Conservation (phyloP, 768 basidiomycete species). For the Chalciporus chontae region DNA sequence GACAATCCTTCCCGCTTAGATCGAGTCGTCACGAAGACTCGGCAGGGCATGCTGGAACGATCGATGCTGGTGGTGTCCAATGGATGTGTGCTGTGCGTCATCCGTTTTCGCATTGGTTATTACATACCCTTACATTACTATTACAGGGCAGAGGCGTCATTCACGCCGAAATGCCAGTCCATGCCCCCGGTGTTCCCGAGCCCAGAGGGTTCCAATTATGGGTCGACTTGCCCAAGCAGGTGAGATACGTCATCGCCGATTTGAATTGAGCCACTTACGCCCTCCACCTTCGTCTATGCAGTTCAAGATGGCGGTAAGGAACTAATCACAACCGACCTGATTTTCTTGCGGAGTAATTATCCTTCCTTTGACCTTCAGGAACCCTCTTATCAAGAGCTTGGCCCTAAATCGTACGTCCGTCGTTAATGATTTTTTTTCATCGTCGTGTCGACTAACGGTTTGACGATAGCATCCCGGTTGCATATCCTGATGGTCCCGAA, state of each 20-base stretch:
- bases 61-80: constrained; percentile 82
- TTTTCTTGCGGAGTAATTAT: background rate
- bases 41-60: constrained; percentile 76
- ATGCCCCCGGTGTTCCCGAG: constrained; percentile 60
- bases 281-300: constrained; percentile 33
- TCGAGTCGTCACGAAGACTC: constrained; percentile 88
- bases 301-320: constrained; percentile 71
- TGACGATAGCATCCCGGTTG: constrained; percentile 58
- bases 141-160: constrained; percentile 65
- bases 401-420: constrained; percentile 49
- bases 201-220: constrained; percentile 87
- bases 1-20: constrained; percentile 30
- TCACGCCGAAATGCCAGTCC: constrained; percentile 88
- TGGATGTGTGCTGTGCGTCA: constrained; percentile 85
- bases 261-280: constrained; percentile 14
- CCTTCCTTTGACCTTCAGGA: constrained; percentile 38
- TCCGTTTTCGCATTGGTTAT: background rate
- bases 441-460: background rate
- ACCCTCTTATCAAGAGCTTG: constrained; percentile 82
- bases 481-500: constrained; percentile 65
- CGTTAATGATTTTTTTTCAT: background rate
- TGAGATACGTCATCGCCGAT: constrained; percentile 20
- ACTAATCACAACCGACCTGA: background rate
- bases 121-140: constrained; percentile 1
- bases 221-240: constrained; percentile 76